Conservation (phyloP, 148 eudicot species). For the Nepenthes mirabilis region DNA sequence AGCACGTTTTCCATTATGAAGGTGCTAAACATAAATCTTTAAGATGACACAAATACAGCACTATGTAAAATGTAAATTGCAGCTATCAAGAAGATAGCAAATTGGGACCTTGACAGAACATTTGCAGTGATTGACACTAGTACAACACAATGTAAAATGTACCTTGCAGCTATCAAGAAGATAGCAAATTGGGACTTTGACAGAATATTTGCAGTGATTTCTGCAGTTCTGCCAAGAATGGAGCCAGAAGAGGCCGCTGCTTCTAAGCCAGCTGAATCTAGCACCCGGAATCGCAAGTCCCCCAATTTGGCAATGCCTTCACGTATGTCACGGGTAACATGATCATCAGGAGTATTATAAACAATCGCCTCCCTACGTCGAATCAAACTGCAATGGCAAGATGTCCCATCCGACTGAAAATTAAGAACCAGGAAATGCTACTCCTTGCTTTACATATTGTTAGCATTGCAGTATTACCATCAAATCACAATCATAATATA, state of each 20-base stretch:
- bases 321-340: slow-evolving; percentile 90
- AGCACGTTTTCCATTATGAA: too few relatives aligned
- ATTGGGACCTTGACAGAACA: slow-evolving; percentile 56
- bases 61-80: slow-evolving; percentile 36
- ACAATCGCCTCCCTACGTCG: slow-evolving; percentile 97
- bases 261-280: slow-evolving; percentile 98
- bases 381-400: slow-evolving; percentile 42
- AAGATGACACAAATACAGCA: too few relatives aligned
- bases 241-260: slow-evolving; percentile 95
- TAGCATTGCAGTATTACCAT: background rate
- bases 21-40: too few relatives aligned
- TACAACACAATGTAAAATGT: background rate
- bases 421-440: background rate
- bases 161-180: slow-evolving; percentile 88
- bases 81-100: slow-evolving; percentile 76
- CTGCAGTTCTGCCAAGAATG: slow-evolving; percentile 83
- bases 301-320: slow-evolving; percentile 92
- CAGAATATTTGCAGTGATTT: slow-evolving; percentile 79
- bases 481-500: background rate
- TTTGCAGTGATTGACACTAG: slow-evolving; percentile 50
- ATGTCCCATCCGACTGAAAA: background rate
- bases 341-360: slow-evolving; percentile 89
- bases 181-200: slow-evolving; percentile 59
- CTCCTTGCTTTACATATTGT: background rate
- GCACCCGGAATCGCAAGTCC: slow-evolving; percentile 69